A percentile compares a stretch with the other conserved stretches of the same genome.
Evolutionary conservation across 768 basidiomycete species (phyloP).

Genomic region (Kwoniella shandongensis): DNA sequence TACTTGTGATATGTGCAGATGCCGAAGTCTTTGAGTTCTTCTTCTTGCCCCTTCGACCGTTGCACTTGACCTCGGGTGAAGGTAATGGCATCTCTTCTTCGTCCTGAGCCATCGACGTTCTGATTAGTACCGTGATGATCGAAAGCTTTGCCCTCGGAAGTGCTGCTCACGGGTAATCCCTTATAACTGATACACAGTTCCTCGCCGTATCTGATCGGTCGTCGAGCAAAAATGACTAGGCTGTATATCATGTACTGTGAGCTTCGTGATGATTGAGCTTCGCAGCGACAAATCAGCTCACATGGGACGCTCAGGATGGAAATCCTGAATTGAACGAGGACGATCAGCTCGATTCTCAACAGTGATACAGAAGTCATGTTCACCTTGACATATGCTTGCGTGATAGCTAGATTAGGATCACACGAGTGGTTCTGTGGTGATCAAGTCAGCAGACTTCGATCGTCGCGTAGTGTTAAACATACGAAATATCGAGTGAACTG

Average conservation of each 20-base stretch:
- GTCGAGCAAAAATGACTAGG: conserved; percentile 45
- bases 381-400: conserved; percentile 74
- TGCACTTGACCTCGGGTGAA: conserved; percentile 2
- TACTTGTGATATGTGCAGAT: conserved; percentile 17
- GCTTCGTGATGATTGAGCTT: too few relatives aligned
- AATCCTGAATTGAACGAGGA: conserved; percentile 35
- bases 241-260: conserved; percentile 24
- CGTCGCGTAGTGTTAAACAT: conserved; percentile 41
- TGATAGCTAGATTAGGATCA: conserved; percentile 74
- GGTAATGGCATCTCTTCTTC: conserved; percentile 11
- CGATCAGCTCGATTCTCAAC: background rate
- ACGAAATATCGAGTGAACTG: conserved; percentile 91
- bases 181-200: conserved; percentile 52
- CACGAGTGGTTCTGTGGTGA: conserved; percentile 78
- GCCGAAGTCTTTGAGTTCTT: conserved; percentile 21
- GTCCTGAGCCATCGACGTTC: conserved; percentile 1
- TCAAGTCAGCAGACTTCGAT: background rate
- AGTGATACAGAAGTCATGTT: conserved; percentile 10
- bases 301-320: conserved; percentile 50
- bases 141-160: background rate
- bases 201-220: conserved; percentile 36
- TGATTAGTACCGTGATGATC: background rate
- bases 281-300: too few relatives aligned
- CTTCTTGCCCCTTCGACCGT: conserved; percentile 6
- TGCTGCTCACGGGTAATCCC: conserved; percentile 41